Evolutionary conservation across 306 rosid species (phyloP).

Genomic region (Vigna mungo): DNA sequence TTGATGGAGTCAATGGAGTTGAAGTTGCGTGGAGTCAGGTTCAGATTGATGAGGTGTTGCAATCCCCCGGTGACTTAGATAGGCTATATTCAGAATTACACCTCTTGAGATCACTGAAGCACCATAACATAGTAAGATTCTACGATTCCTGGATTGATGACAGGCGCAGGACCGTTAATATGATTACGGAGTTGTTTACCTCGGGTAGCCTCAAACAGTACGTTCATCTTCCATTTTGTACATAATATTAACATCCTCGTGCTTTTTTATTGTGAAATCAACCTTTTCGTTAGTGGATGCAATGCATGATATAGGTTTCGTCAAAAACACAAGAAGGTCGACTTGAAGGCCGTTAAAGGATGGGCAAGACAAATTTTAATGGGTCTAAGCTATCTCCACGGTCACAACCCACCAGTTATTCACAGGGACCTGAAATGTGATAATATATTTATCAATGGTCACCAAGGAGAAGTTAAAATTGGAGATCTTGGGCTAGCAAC

Average conservation of each 20-base stretch:
- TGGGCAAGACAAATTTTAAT: slow-evolving; percentile 14
- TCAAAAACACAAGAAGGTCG: slow-evolving; percentile 2
- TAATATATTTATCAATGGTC: slow-evolving; percentile 64
- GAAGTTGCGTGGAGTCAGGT: slow-evolving; percentile 26
- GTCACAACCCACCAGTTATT: slow-evolving; percentile 57
- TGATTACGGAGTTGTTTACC: slow-evolving; percentile 20
- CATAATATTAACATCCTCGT: not conserved
- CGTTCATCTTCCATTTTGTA: not conserved
- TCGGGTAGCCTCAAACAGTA: slow-evolving; percentile 19
- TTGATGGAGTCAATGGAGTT: slow-evolving; percentile 14
- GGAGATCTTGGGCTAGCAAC: slow-evolving; percentile 56
- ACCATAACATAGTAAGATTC: slow-evolving; percentile 74
- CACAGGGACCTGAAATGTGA: slow-evolving; percentile 64
- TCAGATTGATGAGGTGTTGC: slow-evolving; percentile 13
- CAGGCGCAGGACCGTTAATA: not conserved
- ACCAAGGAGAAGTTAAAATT: slow-evolving; percentile 63
- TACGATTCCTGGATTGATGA: slow-evolving; percentile 85
- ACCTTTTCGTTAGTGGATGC: slow-evolving; percentile 4
- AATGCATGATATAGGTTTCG: slow-evolving; percentile 6
- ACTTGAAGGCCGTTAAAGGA: slow-evolving; percentile 15
- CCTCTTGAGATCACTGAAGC: slow-evolving; percentile 71
- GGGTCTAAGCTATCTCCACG: slow-evolving; percentile 54
- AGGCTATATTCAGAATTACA: slow-evolving; percentile 85
- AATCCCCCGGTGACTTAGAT: not conserved
- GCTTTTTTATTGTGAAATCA: not conserved